Evolutionary conservation across 2,329 filamentous ascomycete species (phyloP), one percentile per base, ranked within the genome.

Genomic region (Penicillium glabrum): DNA sequence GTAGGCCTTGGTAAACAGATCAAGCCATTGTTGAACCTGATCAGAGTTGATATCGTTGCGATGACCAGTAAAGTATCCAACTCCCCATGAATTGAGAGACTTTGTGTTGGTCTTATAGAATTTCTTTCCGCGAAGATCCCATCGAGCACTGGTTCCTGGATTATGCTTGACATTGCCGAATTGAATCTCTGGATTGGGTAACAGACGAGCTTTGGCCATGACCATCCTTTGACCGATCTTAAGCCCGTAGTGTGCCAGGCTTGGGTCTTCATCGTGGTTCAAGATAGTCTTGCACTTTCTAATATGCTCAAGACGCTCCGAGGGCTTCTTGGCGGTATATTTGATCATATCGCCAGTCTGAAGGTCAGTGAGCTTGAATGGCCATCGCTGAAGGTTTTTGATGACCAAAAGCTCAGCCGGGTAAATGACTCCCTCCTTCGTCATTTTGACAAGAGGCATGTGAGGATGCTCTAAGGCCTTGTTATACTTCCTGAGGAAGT

Each of bases 271-370:
- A 1, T 67, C 63, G 86, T 91, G 95, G 10, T 86, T 78, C 0
- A 93, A 80, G 62, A 89, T 83, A 0, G 77, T 69, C 9, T 96
- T 83, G 16, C 89, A 89, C 3, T 83, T 72, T 48, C 86, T 77
- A 64, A 98, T 92, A 21, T 89, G 85, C 0, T 71, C 65, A 62
- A 85, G 83, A n/a, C 95, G 89, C 29, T 86, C 72, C 0, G 72
- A 71, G 0, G 95, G 95, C 1, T 88, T 83, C 6, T 89, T 91
- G 5, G 96, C 93, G 0, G 93, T 93, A 67, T 93, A 91, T 73
- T 89, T 93, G 78, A 99, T 97, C 95, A 99, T 99, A 5, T 83
- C 77, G 0, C 88, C 79, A 0, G 93, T 97, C 76, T 96, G 81
- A 0, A 68, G 67, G 53, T 86, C 83, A 50, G 80, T 81, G 46